Evolutionary conservation across 2,329 filamentous ascomycete genomes (phyloP).

Genomic region (Endocalyx cinctus): DNA sequence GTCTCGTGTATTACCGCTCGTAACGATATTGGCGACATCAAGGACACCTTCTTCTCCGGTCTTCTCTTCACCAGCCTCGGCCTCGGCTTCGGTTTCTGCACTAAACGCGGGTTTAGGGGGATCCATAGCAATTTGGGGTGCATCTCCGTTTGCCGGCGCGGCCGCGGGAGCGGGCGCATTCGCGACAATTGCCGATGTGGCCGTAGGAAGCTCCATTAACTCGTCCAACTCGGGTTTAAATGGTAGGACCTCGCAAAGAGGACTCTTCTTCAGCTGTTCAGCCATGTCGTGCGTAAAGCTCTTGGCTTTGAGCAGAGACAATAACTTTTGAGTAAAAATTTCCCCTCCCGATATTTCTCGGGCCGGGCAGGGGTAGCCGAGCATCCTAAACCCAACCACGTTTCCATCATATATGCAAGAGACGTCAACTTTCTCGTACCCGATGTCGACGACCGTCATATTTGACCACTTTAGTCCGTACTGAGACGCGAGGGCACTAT

Average conservation of each 20-base stretch:
- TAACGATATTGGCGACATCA: constrained; percentile 80
- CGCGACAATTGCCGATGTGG: constrained; percentile 26
- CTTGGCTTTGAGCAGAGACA: constrained; percentile 59
- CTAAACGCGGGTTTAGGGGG: constrained; percentile 3
- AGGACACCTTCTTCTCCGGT: constrained; percentile 65
- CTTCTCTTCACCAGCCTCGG: constrained; percentile 30
- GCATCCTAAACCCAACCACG: constrained; percentile 63
- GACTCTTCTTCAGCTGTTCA: constrained; percentile 64
- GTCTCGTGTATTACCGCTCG: constrained; percentile 74
- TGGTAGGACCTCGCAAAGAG: constrained; percentile 62
- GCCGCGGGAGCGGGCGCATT: constrained; percentile 14
- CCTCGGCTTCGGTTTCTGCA: constrained; percentile 7
- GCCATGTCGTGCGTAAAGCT: constrained; percentile 62
- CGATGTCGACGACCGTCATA: constrained; percentile 86
- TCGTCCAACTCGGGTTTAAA: constrained; percentile 41
- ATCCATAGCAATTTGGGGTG: constrained; percentile 20
- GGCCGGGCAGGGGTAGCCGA: constrained; percentile 44
- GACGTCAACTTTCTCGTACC: constrained; percentile 86
- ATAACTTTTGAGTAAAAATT: constrained; percentile 71
- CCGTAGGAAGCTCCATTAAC: constrained; percentile 45
- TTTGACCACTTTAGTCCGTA: constrained; percentile 74
- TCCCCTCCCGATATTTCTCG: constrained; percentile 71
- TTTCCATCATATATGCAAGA: constrained; percentile 83
- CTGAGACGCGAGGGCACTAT: constrained; percentile 80
- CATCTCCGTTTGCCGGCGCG: constrained; percentile 29